Percentiles rank a stretch among this genome's conserved stretches.
Evolutionary conservation across 371 early-diverging fungal species (phyloP).

Genomic region (Enterocytospora artemiae): DNA sequence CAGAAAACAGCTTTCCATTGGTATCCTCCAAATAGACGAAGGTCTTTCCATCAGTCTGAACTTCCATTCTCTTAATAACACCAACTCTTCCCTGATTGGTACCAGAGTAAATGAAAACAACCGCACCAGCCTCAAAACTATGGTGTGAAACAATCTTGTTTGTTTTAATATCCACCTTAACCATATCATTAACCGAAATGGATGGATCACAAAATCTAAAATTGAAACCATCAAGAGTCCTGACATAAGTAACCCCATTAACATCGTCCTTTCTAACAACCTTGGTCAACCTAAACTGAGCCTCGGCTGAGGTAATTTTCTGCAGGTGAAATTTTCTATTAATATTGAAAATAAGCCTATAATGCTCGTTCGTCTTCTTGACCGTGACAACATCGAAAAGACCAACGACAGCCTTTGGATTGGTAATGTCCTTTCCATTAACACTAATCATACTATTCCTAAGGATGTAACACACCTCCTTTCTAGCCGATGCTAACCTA

Average conservation of each 20-base stretch:
- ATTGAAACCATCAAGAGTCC: conserved; percentile 97
- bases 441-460: conserved; percentile 95
- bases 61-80: conserved; percentile 85
- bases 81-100: conserved; percentile 97
- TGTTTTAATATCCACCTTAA: conserved; percentile 83
- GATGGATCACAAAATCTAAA: conserved; percentile 96
- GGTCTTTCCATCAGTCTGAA: conserved; percentile 88
- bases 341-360: conserved; percentile 92
- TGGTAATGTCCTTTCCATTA: conserved; percentile 93
- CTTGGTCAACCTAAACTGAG: conserved; percentile 95
- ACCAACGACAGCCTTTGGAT: conserved; percentile 92
- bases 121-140: conserved; percentile 86
- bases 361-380: conserved; percentile 95
- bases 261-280: conserved; percentile 79
- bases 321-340: conserved; percentile 97
- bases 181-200: conserved; percentile 92
- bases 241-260: conserved; percentile 71
- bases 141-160: conserved; percentile 80
- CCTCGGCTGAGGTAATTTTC: conserved; percentile 91
- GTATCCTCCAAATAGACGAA: conserved; percentile 81
- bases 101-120: conserved; percentile 89
- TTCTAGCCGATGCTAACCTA: conserved; percentile 88
- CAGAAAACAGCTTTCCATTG: conserved; percentile 72
- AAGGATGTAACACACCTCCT: conserved; percentile 87
- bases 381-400: conserved; percentile 97